Percentiles rank a stretch among this genome's conserved stretches.
phyloP scores from a whole-genome alignment of 192 early-diverging fungal genomes.

The Backusella parvicylindrica region DNA sequence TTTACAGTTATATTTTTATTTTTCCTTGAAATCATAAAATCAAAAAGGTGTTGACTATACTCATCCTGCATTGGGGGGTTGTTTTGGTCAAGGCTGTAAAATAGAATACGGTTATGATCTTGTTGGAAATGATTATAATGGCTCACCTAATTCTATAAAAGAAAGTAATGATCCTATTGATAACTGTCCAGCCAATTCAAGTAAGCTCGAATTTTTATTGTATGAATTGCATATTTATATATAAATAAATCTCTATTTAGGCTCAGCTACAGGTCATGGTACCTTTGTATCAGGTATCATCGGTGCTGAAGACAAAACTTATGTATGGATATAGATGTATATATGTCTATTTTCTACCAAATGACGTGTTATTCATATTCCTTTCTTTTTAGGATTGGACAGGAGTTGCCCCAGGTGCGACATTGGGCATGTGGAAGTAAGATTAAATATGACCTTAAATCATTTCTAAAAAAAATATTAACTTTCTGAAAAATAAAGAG shows the following conservation, averaged over 20 bases:
- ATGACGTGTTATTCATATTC: neutral
- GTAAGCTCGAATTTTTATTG: conserved; percentile 1
- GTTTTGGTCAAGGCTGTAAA: conserved; percentile 56
- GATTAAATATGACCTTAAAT: neutral
- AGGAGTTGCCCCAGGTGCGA: conserved; percentile 67
- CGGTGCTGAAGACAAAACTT: conserved; percentile 31
- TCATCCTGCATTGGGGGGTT: conserved; percentile 62
- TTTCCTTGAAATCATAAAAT: neutral
- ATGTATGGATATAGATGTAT: conserved; percentile 10
- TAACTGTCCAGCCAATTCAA: conserved; percentile 35
- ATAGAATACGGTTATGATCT: conserved; percentile 63
- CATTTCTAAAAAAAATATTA: neutral
- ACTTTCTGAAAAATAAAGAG: conserved; percentile 10
- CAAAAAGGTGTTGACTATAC: conserved; percentile 47
- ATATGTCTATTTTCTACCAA: neutral
- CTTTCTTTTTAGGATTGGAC: conserved; percentile 37
- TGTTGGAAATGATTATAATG: conserved; percentile 57
- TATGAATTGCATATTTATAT: neutral
- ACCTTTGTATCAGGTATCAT: conserved; percentile 64
- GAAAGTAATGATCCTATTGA: conserved; percentile 46
- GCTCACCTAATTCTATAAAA: conserved; percentile 19
- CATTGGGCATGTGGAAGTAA: conserved; percentile 70
- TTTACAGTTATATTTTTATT: neutral
- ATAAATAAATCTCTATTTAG: neutral
- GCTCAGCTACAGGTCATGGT: conserved; percentile 50